Evolutionary conservation across 192 early-diverging fungal species (phyloP), one percentile per base, ranked within the genome.

Genomic region (Backusella mclennaniae): DNA sequence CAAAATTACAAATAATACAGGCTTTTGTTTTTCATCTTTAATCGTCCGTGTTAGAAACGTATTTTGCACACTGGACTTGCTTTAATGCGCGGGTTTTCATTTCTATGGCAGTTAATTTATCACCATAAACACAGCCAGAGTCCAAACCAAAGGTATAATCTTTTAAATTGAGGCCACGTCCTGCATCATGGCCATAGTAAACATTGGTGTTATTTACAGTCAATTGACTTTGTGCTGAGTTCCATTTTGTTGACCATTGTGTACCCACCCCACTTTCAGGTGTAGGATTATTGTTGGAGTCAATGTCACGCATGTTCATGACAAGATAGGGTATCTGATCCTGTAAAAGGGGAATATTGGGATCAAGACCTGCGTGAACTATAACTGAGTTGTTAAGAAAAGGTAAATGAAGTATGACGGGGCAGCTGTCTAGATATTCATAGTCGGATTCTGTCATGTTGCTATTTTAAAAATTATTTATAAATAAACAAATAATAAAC

Each of bases 131-230:
- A 73, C 93, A 94, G 9, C 90, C 90, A 7, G 88, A 86, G 75
- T 94, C 93, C 8, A 93, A 67, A 12, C 93, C 93, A 78, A 88
- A 86, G 3, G 90, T 86, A 63, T 84, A 84, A 0, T 68, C 39
- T 73, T 84, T 83, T 17, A 93, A 67, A 66, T 90, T 85, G 33
- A 94, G 77, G 8, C 81, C 84, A 35, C 90, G 77, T 3, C 86
- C 77, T 31, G 93, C 90, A 69, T 90, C 92, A 79, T 94, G 93
- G 0, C 93, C 93, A 79, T 93, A 94, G 21, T 87, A 86, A 12
- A 92, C 74, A 66, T 83, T 79, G 38, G 83, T 76, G n/a, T 23
- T 66, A 70, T 79, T 85, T 6, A 66, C 74, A 1, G 70, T 56
- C 19, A 77, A 73, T 23, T 66, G 17, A 19, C 46, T n/a, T 39